Conservation (phyloP, 2,329 filamentous ascomycete species). For the Paracamarosporium sp. region DNA sequence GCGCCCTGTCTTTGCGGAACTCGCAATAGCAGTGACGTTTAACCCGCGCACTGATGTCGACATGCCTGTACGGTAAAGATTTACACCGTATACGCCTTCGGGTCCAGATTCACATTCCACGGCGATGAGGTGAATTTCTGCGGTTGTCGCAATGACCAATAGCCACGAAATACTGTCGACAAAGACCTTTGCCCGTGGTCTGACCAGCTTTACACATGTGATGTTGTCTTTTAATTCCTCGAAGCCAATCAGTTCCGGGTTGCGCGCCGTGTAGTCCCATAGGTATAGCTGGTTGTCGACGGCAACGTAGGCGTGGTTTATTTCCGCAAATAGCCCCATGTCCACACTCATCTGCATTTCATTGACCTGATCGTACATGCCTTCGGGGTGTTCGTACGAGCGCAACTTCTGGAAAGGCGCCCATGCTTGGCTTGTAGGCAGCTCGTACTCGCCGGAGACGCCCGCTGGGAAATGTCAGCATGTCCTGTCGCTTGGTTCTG, state of each 20-base stretch:
- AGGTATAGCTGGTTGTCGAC: constrained; percentile 96
- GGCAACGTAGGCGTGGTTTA: constrained; percentile 93
- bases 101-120: constrained; percentile 70
- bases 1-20: constrained; percentile 78
- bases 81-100: constrained; percentile 74
- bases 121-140: constrained; percentile 86
- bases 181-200: constrained; percentile 87
- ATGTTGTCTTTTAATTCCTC: constrained; percentile 90
- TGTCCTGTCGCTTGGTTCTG: neutral
- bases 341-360: constrained; percentile 83
- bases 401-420: constrained; percentile 87
- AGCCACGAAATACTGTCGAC: constrained; percentile 84
- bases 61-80: constrained; percentile 90
- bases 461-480: constrained; percentile 68
- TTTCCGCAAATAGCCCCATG: constrained; percentile 93
- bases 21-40: constrained; percentile 78
- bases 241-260: constrained; percentile 88
- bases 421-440: constrained; percentile 73
- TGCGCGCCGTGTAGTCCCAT: constrained; percentile 96
- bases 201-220: constrained; percentile 85
- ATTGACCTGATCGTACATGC: constrained; percentile 92
- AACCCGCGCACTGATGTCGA: constrained; percentile 76
- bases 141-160: constrained; percentile 84
- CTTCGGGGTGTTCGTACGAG: constrained; percentile 88
- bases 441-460: constrained; percentile 89